Evolutionary conservation across 164 flowering plant genomes (phyloP), one percentile per base, ranked within the genome.

Genomic region (Berberis vulgaris): DNA sequence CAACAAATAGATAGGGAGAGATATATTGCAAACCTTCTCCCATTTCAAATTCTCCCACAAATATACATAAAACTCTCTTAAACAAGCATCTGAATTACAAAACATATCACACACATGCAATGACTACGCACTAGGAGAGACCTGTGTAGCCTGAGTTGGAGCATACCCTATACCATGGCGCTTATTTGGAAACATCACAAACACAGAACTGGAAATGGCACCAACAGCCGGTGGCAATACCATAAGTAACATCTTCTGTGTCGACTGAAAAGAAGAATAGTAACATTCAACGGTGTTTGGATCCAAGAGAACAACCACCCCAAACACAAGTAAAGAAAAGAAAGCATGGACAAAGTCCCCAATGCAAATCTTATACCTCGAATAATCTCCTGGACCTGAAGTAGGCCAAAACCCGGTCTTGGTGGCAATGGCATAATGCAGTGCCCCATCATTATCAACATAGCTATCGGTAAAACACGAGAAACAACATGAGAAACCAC

Each of bases 141-240:
- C 52, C 45, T 44, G 9, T 41, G 67, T 41, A 13, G 65, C 44
- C 57, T 69, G 57, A 63, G 61, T 66, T 57, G 78, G 41, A 64
- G 86, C 83, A 72, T 89, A 83, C 45, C 98, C 98, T 46, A 93
- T 83, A 7, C 96, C 97, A 70, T 86, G 88, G 54, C 98, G 84
- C 0, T 66, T 83, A 69, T 81, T 81, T 1, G 97, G 98, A 65
- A 90, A 93, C 49, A 78, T 0, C 64, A 72, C 59, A 69, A 87
- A 88, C 5, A 88, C 81, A 0, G 56, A 45, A n/a, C 88, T 67
- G 1, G 91, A 65, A 5, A 82, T 4, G 0, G 69, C 76, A 10
- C 95, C 97, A 6, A 84, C 59, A 6, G 73, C 86, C 1, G 96
- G 86, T 3, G 98, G 98, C 82, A 87, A 54, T 12, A 58, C 82